phyloP scores from a whole-genome alignment of 257 asterid species.

The Jacaranda copaia region DNA sequence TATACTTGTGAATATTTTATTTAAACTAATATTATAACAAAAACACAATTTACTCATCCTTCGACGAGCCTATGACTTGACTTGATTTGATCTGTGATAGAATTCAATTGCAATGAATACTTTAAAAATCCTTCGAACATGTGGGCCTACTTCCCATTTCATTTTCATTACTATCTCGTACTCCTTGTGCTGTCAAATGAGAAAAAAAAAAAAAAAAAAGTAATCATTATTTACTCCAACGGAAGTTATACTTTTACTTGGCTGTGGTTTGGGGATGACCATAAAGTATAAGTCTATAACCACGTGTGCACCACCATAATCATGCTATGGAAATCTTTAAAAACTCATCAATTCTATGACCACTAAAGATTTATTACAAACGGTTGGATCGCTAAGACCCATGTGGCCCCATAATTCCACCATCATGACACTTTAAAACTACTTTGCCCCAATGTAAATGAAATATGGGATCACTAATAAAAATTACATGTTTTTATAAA shows the following conservation, averaged over 20 bases:
- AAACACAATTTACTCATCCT: neutral
- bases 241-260: neutral
- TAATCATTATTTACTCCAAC: conserved; percentile 6
- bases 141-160: conserved; percentile 37
- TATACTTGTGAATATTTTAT: too few species aligned
- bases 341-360: neutral
- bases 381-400: neutral
- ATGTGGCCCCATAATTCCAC: neutral
- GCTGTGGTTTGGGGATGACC: neutral
- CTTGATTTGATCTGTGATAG: conserved; percentile 37
- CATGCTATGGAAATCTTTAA: neutral
- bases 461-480: too few species aligned
- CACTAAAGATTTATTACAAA: neutral
- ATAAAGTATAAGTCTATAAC: neutral
- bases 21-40: too few species aligned
- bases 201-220: too few species aligned
- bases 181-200: conserved; percentile 12
- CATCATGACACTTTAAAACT: neutral
- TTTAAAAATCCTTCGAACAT: conserved; percentile 15
- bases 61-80: conserved; percentile 26
- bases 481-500: too few species aligned
- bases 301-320: neutral
- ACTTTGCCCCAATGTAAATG: neutral
- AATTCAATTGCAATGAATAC: neutral
- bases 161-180: conserved; percentile 2